Evolutionary conservation across 345 rosid genomes (phyloP), one percentile per base, ranked within the genome.

Genomic region (Arabidopsis arenosa): DNA sequence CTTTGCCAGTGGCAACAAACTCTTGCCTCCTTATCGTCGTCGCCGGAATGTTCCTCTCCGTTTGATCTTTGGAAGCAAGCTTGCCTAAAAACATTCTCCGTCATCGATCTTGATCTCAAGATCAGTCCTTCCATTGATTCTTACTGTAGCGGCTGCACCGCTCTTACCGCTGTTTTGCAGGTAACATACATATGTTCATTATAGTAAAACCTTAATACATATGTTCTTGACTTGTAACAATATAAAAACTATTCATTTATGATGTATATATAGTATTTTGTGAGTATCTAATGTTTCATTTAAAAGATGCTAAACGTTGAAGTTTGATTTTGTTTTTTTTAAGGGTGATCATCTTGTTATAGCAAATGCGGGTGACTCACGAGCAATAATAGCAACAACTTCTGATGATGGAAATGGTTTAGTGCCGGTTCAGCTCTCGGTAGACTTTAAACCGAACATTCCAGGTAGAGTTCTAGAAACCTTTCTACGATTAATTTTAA

Each of bases 361-460:
- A 63, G 95, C 96, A 70, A 91, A 91, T 35, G 85, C 86, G 5
- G 96, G 97, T 9, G 98, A 94, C 80, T 91, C 90, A 44, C 80
- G 97, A 65, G 98, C 97, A 17, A 89, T 94, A 2, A 58, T 91
- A 63, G 96, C 92, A 30, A 86, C 90, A 14, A 82, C 81, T 73
- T 75, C 82, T n/a, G 79, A 77, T 58, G 75, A 81, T 2, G 88
- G 83, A 45, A 83, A 79, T 53, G 87, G 90, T 41, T 82, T 91
- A 67, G 90, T 77, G 5, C 85, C 98, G 26, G 75, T 88, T 82
- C 97, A 93, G 83, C 93, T 89, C 10, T 88, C 93, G 5, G 72
- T 91, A 3, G 98, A 91, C 80, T 87, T 84, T 73, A 91, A 87
- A 79, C 98, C 98, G n/a, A 87, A 85, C 80, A 69, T 94, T 76